A percentile compares a stretch with the other conserved stretches of the same genome.
These are phyloP conservation scores for Fusarium palustre DNA, from an alignment of 2,329 filamentous ascomycete species.

Conservation along the genomic window DNA sequence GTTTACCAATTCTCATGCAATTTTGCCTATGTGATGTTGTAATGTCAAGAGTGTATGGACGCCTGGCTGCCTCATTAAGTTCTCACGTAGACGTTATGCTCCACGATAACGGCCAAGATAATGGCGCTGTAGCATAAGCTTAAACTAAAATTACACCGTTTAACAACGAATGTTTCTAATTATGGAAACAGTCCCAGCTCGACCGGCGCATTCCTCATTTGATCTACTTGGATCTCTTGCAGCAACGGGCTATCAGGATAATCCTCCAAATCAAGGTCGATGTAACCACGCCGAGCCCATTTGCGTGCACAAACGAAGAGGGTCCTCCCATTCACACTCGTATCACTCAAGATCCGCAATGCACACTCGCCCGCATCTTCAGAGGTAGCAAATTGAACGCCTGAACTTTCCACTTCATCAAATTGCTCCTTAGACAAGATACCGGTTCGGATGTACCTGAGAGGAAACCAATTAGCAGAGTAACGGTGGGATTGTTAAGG, in stretches of 20 bases:
- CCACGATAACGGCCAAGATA: background rate
- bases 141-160: background rate
- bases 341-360: background rate
- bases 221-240: conserved; percentile 7
- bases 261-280: conserved; percentile 1
- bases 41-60: too few relatives aligned
- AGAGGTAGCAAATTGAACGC: background rate
- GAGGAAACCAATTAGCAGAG: fast-evolving
- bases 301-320: conserved; percentile 7
- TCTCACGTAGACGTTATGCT: background rate
- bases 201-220: background rate
- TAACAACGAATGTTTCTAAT: too few relatives aligned
- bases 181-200: background rate
- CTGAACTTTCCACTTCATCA: background rate
- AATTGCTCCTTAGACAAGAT: conserved; percentile 8
- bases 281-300: conserved; percentile 4
- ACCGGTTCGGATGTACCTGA: conserved; percentile 1
- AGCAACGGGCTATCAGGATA: background rate
- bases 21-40: too few relatives aligned
- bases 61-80: too few relatives aligned
- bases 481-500: too few relatives aligned
- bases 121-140: too few relatives aligned
- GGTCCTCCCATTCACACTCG: background rate
- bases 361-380: conserved; percentile 13
- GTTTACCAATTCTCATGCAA: too few relatives aligned